Conservation (phyloP, 192 early-diverging fungal genomes). For the Coemansia sp. region DNA sequence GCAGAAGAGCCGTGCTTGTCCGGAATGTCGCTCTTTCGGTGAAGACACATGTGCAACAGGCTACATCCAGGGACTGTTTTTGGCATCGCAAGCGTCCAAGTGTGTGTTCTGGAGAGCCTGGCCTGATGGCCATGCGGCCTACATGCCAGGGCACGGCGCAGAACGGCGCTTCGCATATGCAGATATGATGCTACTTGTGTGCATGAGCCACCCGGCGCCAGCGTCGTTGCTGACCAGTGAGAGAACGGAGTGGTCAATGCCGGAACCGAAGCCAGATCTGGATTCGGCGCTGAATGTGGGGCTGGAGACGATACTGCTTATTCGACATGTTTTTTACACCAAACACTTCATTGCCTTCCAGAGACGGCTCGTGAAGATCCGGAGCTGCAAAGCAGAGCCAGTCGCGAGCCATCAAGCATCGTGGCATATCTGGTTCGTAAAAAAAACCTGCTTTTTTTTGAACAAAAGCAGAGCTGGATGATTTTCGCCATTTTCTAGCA, state of each 20-base stretch:
- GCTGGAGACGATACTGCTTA: no score
- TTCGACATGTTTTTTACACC: no score
- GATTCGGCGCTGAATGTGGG: no score
- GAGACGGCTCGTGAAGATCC: not conserved
- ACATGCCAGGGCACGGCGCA: not conserved
- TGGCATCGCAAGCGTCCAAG: not conserved
- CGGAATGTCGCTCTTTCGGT: not conserved
- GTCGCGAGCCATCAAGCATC: no score
- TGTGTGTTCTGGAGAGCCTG: not conserved
- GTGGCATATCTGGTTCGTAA: no score
- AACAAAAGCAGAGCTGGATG: not conserved
- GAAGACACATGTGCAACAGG: not conserved
- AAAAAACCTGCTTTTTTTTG: not conserved
- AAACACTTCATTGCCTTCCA: no score
- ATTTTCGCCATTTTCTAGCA: no score
- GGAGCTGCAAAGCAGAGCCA: no score
- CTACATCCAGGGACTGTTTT: not conserved
- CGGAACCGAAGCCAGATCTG: no score
- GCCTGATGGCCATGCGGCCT: not conserved
- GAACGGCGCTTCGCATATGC: no score
- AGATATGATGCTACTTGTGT: not conserved
- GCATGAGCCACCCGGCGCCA: not conserved
- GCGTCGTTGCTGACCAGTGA: no score
- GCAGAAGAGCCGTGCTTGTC: not conserved
- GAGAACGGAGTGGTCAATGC: no score